These are phyloP conservation scores for Grosmannia huntii DNA, from an alignment of 2,329 filamentous ascomycete species.

Conservation along the genomic window DNA sequence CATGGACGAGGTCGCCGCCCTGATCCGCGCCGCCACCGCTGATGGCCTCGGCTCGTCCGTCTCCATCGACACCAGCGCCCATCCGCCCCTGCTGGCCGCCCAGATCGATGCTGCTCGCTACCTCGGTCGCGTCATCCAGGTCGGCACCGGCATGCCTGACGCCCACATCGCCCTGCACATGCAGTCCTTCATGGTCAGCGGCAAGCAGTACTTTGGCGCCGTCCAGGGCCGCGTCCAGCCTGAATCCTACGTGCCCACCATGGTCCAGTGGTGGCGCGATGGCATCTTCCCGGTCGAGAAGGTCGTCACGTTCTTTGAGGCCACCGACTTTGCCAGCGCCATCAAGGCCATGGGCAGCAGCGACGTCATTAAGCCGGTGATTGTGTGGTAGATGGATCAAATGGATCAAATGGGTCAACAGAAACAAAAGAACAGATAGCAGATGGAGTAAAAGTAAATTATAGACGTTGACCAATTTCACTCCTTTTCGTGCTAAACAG, in stretches of 20 bases:
- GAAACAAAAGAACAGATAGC: no score
- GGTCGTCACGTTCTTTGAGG: constrained; percentile 1
- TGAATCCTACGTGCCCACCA: background rate
- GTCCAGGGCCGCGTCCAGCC: constrained; percentile 1
- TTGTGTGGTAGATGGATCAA: background rate
- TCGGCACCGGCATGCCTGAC: constrained; percentile 4
- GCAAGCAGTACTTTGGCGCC: constrained; percentile 4
- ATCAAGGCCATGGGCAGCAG: background rate
- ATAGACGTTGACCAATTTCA: no score
- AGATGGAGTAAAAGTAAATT: no score
- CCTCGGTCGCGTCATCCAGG: constrained; percentile 2
- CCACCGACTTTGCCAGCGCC: background rate
- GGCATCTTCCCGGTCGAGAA: background rate
- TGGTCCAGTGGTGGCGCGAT: constrained; percentile 5
- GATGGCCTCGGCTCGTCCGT: background rate
- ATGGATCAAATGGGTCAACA: no score
- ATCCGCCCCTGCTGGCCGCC: constrained; percentile 2
- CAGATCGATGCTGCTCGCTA: constrained; percentile 1
- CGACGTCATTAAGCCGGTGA: background rate
- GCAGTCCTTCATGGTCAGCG: constrained; percentile 5
- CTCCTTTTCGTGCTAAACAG: no score
- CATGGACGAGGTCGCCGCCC: background rate
- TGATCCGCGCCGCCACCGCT: background rate
- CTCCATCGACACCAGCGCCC: constrained; percentile 1
- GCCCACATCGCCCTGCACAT: background rate